Conservation (phyloP, 768 basidiomycete species). For the Agrocybe praecox region DNA sequence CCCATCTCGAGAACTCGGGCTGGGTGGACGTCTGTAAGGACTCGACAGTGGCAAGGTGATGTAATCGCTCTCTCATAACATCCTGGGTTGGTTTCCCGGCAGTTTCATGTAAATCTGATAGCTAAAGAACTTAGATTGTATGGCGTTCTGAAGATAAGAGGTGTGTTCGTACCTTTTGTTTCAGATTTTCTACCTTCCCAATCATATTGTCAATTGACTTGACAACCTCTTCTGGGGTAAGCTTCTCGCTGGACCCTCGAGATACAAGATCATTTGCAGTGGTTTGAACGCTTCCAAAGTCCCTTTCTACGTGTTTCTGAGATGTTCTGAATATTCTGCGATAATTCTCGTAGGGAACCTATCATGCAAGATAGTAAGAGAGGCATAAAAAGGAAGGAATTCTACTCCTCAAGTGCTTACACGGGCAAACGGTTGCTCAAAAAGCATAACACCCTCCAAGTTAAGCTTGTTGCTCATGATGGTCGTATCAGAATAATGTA, state of each 20-base stretch:
- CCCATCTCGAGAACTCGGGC: slow-evolving; percentile 74
- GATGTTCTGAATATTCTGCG: slow-evolving; percentile 85
- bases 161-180: slow-evolving; percentile 74
- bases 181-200: slow-evolving; percentile 72
- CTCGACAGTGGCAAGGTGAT: slow-evolving; percentile 71
- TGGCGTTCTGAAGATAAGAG: background rate
- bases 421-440: slow-evolving; percentile 83
- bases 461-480: slow-evolving; percentile 60
- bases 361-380: background rate
- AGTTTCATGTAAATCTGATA: slow-evolving; percentile 49
- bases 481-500: background rate
- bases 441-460: slow-evolving; percentile 73
- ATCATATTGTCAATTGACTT: slow-evolving; percentile 78
- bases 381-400: too few relatives aligned
- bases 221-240: slow-evolving; percentile 52
- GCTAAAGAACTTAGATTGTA: slow-evolving; percentile 25
- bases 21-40: slow-evolving; percentile 50
- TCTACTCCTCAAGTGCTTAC: slow-evolving; percentile 37
- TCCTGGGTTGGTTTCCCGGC: slow-evolving; percentile 64
- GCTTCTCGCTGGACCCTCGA: slow-evolving; percentile 36
- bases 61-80: slow-evolving; percentile 73
- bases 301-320: slow-evolving; percentile 82
- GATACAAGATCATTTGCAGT: slow-evolving; percentile 62
- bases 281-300: slow-evolving; percentile 62
- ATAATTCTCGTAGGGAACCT: slow-evolving; percentile 92